Percentiles rank a stretch among this genome's conserved stretches.
phyloP scores from a whole-genome alignment of 139 green algal genomes.

The Chlamydomonas eustigma region DNA sequence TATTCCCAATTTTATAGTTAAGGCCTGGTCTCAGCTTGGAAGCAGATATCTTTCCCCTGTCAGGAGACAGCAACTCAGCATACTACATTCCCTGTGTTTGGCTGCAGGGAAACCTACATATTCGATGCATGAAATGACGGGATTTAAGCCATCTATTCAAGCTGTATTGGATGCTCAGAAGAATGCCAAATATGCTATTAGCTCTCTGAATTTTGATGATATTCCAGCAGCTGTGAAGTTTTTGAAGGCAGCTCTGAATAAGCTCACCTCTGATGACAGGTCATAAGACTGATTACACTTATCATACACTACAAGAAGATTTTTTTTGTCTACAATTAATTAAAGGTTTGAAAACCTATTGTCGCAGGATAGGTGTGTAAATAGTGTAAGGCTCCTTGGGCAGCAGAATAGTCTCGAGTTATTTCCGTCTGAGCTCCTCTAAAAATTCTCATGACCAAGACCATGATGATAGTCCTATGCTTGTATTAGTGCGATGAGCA shows the following conservation, averaged over 20 bases:
- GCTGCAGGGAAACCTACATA: no score
- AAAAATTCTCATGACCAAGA: no score
- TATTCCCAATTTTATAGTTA: no score
- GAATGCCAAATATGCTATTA: constrained; percentile 62
- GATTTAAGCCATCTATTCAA: background rate
- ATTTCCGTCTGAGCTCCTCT: background rate
- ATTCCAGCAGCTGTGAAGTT: constrained; percentile 59
- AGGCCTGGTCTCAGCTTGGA: no score
- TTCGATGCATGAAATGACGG: no score
- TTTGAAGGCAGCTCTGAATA: constrained; percentile 52
- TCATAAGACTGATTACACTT: no score
- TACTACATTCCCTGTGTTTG: no score
- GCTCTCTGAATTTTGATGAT: constrained; percentile 74
- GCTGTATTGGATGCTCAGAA: constrained; percentile 40
- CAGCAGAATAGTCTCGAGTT: background rate
- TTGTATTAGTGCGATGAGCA: constrained; percentile 6
- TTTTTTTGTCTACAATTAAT: background rate
- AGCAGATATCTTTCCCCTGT: no score
- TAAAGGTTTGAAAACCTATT: background rate
- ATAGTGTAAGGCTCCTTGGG: background rate
- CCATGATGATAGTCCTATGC: no score
- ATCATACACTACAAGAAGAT: background rate
- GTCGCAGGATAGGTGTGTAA: background rate
- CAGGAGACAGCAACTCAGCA: no score
- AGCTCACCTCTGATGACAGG: background rate